These are phyloP conservation scores for Eucalyptus camaldulensis DNA, from an alignment of 345 rosid genomes.

Conservation along the genomic window DNA sequence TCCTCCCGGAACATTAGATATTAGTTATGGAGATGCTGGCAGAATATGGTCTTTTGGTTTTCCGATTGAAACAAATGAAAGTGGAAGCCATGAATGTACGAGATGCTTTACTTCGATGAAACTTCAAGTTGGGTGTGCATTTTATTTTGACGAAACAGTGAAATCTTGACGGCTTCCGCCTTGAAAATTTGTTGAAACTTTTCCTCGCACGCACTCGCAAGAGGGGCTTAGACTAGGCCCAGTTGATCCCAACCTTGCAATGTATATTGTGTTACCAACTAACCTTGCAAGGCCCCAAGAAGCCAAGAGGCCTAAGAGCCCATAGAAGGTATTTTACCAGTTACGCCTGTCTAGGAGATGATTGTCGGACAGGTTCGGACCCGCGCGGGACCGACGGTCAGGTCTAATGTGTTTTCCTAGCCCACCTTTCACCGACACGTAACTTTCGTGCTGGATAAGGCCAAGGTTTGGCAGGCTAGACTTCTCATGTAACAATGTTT, in stretches of 20 bases:
- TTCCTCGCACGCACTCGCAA: not conserved
- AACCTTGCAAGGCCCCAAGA: not conserved
- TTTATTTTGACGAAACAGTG: not conserved
- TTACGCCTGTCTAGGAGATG: not conserved
- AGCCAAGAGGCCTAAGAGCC: not conserved
- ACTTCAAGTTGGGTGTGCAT: not conserved
- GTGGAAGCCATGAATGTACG: not conserved
- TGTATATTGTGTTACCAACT: not conserved
- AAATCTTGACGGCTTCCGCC: not conserved
- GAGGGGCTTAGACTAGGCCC: not conserved
- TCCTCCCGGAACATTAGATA: not conserved
- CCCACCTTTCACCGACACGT: not conserved
- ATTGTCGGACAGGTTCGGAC: not conserved
- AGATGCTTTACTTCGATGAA: not conserved
- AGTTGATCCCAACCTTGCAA: not conserved
- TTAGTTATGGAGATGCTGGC: not conserved
- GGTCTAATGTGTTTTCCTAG: not conserved
- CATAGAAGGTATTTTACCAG: not conserved
- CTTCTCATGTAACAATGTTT: not conserved
- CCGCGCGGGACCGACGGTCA: not conserved
- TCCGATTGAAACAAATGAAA: not conserved
- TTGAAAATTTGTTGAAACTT: not conserved
- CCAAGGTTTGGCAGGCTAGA: not conserved
- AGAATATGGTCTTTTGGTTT: not conserved
- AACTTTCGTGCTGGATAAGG: not conserved